A percentile compares a stretch with the other conserved stretches of the same genome.
Evolutionary conservation across 371 early-diverging fungal species (phyloP).

Genomic region (Apophysomyces sp.): DNA sequence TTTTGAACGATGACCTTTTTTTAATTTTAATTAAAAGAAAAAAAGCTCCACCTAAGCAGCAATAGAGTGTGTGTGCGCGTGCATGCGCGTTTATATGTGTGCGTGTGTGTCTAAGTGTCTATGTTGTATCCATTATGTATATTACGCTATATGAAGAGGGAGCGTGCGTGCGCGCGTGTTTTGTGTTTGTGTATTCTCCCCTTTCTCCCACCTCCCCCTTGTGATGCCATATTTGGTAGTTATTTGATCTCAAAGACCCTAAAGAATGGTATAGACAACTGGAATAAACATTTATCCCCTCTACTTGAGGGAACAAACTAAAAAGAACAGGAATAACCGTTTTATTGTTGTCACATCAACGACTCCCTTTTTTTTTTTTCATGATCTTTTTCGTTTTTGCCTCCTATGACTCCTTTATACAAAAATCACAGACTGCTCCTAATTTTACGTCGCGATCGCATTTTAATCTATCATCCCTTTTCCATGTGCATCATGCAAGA

Average conservation of each 20-base stretch:
- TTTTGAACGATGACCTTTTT: background rate
- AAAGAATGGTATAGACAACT: conserved; percentile 2
- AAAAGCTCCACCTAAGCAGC: too few relatives aligned
- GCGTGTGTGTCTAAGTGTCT: too few relatives aligned
- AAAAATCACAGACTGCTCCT: background rate
- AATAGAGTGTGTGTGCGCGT: background rate
- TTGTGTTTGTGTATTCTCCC: background rate
- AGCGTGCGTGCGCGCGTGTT: background rate
- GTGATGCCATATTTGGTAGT: background rate
- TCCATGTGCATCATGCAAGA: background rate
- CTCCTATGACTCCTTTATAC: background rate
- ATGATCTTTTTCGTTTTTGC: conserved; percentile 9
- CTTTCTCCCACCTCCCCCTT: background rate
- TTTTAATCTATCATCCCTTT: background rate
- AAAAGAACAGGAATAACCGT: background rate
- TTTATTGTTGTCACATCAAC: background rate
- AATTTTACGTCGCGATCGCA: background rate
- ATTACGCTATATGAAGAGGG: background rate
- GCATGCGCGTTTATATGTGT: too few relatives aligned
- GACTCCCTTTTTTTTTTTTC: conserved; percentile 1
- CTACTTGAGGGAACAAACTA: conserved; percentile 4
- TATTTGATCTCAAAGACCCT: background rate
- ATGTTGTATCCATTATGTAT: background rate
- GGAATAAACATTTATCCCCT: conserved; percentile 6
- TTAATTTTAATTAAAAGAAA: background rate